Percentiles rank a stretch among this genome's conserved stretches.
These are phyloP conservation scores for Entomortierella beljakovae DNA, from an alignment of 192 early-diverging fungal genomes.

Conservation along the genomic window DNA sequence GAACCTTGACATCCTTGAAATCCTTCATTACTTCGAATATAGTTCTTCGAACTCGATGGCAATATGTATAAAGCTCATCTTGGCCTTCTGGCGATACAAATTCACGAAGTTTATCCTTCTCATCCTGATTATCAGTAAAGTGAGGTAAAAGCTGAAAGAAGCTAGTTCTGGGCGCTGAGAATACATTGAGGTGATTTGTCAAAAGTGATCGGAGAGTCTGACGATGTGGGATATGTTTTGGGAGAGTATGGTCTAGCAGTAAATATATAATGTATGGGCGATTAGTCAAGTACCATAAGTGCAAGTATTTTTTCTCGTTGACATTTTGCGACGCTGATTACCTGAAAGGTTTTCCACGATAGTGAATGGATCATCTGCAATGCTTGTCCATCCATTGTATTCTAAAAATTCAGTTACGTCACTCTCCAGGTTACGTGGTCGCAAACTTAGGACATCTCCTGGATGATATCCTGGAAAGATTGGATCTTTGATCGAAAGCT, in stretches of 20 bases:
- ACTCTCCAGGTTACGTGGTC: conserved; percentile 75
- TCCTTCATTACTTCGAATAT: conserved; percentile 87
- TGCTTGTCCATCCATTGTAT: conserved; percentile 74
- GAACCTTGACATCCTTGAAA: conserved; percentile 79
- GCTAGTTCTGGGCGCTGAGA: conserved; percentile 85
- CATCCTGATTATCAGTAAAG: conserved; percentile 76
- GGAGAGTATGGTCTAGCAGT: conserved; percentile 65
- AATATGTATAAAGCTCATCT: conserved; percentile 92
- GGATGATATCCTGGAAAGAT: conserved; percentile 67
- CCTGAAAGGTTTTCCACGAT: conserved; percentile 65
- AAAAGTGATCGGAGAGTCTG: conserved; percentile 85
- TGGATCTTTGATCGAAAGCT: conserved; percentile 59
- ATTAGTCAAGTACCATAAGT: too few relatives aligned
- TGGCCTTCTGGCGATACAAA: conserved; percentile 83
- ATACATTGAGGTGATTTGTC: conserved; percentile 83
- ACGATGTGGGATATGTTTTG: conserved; percentile 59
- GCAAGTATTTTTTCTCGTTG: not conserved
- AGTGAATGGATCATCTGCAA: conserved; percentile 71
- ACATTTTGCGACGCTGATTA: not conserved
- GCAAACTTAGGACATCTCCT: conserved; percentile 85
- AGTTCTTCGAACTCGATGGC: conserved; percentile 82
- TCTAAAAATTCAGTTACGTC: conserved; percentile 79
- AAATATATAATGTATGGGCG: too few relatives aligned
- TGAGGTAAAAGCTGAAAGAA: conserved; percentile 91
- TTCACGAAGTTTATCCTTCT: conserved; percentile 86